Percentiles rank a stretch among this genome's conserved stretches.
Evolutionary conservation across 768 basidiomycete species (phyloP).

Genomic region (Auricularia sp.): DNA sequence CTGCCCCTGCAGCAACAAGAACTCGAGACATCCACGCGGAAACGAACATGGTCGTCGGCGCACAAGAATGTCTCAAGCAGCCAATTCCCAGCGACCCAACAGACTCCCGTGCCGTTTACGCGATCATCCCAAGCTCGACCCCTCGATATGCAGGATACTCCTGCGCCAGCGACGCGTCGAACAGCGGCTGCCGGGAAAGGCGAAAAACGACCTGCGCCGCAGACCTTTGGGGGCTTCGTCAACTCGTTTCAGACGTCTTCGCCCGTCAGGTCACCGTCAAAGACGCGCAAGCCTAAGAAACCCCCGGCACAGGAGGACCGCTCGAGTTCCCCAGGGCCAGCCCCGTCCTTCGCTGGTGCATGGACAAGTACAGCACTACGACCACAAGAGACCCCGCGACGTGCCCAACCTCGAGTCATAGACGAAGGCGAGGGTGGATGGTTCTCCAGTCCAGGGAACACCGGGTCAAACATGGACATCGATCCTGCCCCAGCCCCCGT

Average conservation of each 20-base stretch:
- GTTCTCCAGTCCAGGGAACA: background rate
- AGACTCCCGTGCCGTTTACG: slow-evolving; percentile 30
- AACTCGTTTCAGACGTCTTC: slow-evolving; percentile 41
- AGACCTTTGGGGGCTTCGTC: slow-evolving; percentile 42
- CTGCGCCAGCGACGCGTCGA: slow-evolving; percentile 3
- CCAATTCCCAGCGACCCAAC: slow-evolving; percentile 30
- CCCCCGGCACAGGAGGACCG: background rate
- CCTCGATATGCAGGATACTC: background rate
- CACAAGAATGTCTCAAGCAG: slow-evolving; percentile 31
- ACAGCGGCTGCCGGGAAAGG: background rate
- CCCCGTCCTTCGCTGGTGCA: background rate
- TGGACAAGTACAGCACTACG: background rate
- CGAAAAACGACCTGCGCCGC: slow-evolving; percentile 17
- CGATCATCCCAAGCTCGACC: slow-evolving; percentile 13
- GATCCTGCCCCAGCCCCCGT: background rate
- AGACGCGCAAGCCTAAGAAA: background rate
- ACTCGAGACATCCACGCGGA: slow-evolving; percentile 44
- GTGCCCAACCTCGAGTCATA: background rate
- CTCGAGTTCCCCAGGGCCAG: background rate
- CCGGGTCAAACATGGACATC: background rate
- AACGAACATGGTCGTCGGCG: slow-evolving; percentile 32
- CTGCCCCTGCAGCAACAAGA: slow-evolving; percentile 48
- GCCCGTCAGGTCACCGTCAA: slow-evolving; percentile 18
- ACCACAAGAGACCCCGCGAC: background rate
- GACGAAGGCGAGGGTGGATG: background rate